Evolutionary conservation across 371 early-diverging fungal genomes (phyloP), one percentile per base, ranked within the genome.

Genomic region (Actinomucor elegans): DNA sequence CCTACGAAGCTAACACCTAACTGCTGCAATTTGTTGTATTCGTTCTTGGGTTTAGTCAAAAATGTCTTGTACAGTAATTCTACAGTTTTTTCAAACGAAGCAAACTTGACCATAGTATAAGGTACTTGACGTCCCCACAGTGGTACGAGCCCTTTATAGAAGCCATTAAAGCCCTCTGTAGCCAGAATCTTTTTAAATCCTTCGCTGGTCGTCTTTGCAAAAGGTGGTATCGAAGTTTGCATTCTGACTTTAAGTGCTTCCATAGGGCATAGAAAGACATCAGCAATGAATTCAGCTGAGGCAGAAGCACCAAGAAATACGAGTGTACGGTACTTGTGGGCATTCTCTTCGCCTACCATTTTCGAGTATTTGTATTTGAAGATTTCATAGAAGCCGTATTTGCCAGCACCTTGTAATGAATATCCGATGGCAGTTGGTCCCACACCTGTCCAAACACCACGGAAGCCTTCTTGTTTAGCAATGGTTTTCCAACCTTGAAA

Each of bases 31-130:
- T 88, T 87, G 75, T 80, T 80, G 77, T 90, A 91, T 55, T 85
- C 68, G 36, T 79, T 69, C 67, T 89, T 89, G 64, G 92, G 90
- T 58, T 79, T 81, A 62, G 83, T 73, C 62, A 90, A 72, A 33
- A 83, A 62, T 50, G 85, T 67, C 62, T 77, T 76, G 82, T 90
- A 91, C 61, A 91, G 84, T 40, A 75, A 55, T 75, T 90, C 86
- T 45, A 85, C 88, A 21, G 85, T 86, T 52, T 72, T 86, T 72
- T 94, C 94, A 67, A 88, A 94, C 60, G 88, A 86, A 61, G 88
- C 92, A 71, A 96, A 97, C 81, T 96, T 96, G 69, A 93, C 92
- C 86, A 97, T 92, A 52, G 96, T 97, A 80, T 97, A 97, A 33
- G 95, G 95, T 48, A 95, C 52, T 75, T 94, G 94, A 57, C 90